A percentile compares a stretch with the other conserved stretches of the same genome.
phyloP scores from a whole-genome alignment of 768 basidiomycete genomes.

The Albatrellus ellisii region DNA sequence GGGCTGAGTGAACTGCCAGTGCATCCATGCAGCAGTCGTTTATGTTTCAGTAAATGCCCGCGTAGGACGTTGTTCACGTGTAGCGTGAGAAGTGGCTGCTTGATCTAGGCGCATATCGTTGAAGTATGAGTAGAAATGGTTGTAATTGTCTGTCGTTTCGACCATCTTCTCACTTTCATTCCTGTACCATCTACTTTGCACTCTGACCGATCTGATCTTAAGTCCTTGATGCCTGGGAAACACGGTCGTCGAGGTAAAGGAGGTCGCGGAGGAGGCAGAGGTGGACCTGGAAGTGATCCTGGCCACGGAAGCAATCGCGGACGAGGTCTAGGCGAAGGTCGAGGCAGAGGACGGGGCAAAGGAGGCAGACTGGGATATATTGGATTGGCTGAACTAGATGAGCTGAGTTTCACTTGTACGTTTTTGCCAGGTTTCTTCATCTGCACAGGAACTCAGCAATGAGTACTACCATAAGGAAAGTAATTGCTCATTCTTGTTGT shows the following conservation, averaged over 20 bases:
- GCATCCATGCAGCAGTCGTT: no score
- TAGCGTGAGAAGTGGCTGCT: no score
- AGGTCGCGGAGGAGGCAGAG: not conserved
- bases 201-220: no score
- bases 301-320: conserved; percentile 9
- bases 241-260: not conserved
- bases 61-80: no score
- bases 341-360: conserved; percentile 19
- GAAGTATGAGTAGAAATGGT: no score
- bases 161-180: no score
- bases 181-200: no score
- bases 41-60: no score
- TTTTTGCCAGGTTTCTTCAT: conserved; percentile 1
- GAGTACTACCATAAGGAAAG: not conserved
- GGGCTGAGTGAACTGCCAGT: no score
- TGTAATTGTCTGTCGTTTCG: no score
- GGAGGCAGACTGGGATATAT: conserved; percentile 16
- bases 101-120: no score
- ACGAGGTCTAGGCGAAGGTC: conserved; percentile 14
- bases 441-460: no score
- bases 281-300: not conserved
- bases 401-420: conserved; percentile 4
- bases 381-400: conserved; percentile 6
- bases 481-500: not conserved
- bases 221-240: not conserved